Percentiles rank a stretch among this genome's conserved stretches.
phyloP scores from a whole-genome alignment of 2,329 filamentous ascomycete genomes.

The Sporothrix brunneoviolacea region DNA sequence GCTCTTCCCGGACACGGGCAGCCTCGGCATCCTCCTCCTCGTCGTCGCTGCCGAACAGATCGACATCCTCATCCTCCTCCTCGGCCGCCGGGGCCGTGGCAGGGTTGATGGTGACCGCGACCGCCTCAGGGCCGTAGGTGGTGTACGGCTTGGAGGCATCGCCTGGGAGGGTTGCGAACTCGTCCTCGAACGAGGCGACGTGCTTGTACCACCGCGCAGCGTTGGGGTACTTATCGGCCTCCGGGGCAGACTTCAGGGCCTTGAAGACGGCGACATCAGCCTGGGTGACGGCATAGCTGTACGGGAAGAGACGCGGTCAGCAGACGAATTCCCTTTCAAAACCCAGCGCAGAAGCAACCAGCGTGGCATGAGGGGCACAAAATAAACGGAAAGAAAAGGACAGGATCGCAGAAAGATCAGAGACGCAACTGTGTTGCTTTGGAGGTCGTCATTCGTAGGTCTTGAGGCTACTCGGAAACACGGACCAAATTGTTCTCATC shows the following conservation, averaged over 20 bases:
- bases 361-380: too few relatives aligned
- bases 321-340: too few relatives aligned
- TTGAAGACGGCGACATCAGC: constrained; percentile 96
- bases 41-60: constrained; percentile 88
- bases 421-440: constrained; percentile 59
- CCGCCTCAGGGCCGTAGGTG: constrained; percentile 80
- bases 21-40: constrained; percentile 93
- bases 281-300: constrained; percentile 65
- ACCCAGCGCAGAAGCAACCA: too few relatives aligned
- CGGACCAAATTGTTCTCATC: constrained; percentile 83
- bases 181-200: constrained; percentile 84
- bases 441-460: constrained; percentile 70
- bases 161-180: constrained; percentile 85
- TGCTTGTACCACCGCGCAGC: constrained; percentile 99
- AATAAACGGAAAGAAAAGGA: neutral
- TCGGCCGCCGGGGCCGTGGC: constrained; percentile 69
- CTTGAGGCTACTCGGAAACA: constrained; percentile 82
- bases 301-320: too few relatives aligned
- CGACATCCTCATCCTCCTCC: constrained; percentile 78
- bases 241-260: constrained; percentile 69
- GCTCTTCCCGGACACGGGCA: constrained; percentile 75
- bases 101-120: constrained; percentile 74
- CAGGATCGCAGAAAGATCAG: constrained; percentile 55
- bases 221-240: constrained; percentile 82
- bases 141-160: constrained; percentile 85